Conservation (phyloP, 441 rosid genomes). For the Populus hybrid region DNA sequence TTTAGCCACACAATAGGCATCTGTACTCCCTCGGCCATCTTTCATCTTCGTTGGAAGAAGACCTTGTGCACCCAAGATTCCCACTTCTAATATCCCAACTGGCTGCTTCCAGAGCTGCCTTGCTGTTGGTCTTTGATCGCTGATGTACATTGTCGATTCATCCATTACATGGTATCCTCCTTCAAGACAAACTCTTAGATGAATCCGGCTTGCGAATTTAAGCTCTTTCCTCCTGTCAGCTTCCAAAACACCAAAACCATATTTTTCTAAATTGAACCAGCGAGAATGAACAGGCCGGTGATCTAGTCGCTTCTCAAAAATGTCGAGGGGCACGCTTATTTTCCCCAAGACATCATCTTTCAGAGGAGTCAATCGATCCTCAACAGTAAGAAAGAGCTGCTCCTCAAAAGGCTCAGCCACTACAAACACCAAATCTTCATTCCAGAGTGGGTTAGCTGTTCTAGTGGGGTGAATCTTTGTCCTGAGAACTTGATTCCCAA, state of each 20-base stretch:
- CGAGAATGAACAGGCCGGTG: constrained; percentile 74
- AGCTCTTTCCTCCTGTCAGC: constrained; percentile 74
- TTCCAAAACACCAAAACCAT: constrained; percentile 61
- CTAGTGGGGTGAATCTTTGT: constrained; percentile 45
- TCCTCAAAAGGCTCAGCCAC: constrained; percentile 91
- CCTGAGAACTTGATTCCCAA: constrained; percentile 70
- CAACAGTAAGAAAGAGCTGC: constrained; percentile 58
- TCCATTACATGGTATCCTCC: constrained; percentile 46
- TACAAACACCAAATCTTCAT: constrained; percentile 80
- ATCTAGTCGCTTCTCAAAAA: constrained; percentile 73
- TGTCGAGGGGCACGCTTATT: constrained; percentile 46
- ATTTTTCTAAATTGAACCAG: constrained; percentile 83
- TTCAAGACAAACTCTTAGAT: constrained; percentile 70
- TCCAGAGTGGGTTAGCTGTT: constrained; percentile 62
- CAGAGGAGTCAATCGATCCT: constrained; percentile 54
- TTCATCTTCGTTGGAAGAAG: constrained; percentile 23
- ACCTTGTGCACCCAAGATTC: no score
- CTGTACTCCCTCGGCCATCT: constrained; percentile 73
- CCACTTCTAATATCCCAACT: no score
- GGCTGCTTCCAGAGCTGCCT: no score
- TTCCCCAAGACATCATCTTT: constrained; percentile 72
- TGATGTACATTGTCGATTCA: no score
- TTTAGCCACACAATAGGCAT: constrained; percentile 91
- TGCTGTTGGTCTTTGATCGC: no score
- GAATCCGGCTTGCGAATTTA: constrained; percentile 60